phyloP scores from a whole-genome alignment of 2,329 filamentous ascomycete species.

The Dactylellina drechsleri region DNA sequence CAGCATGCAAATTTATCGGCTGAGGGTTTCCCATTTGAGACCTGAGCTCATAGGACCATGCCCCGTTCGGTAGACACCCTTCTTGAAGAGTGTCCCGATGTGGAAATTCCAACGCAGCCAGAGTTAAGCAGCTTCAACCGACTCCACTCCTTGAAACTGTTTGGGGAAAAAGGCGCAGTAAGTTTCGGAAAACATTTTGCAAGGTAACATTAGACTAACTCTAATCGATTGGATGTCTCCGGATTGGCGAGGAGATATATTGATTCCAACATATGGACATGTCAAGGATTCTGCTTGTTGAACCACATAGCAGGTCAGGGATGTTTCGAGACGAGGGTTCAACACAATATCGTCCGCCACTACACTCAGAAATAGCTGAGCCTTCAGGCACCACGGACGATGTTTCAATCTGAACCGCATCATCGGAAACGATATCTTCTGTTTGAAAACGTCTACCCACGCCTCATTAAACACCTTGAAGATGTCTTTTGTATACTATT shows the following conservation, averaged over 20 bases:
- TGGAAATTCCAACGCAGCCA: constrained; percentile 37
- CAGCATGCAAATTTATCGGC: constrained; percentile 17
- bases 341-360: constrained; percentile 20
- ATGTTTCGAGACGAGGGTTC: constrained; percentile 39
- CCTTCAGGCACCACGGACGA: constrained; percentile 26
- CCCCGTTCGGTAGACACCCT: constrained; percentile 3
- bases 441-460: not conserved
- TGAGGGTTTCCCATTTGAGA: constrained; percentile 9
- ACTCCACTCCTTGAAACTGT: constrained; percentile 38
- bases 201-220: constrained; percentile 49
- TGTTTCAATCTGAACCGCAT: not conserved
- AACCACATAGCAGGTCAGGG: constrained; percentile 11
- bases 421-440: constrained; percentile 15
- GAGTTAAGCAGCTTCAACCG: constrained; percentile 19
- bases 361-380: constrained; percentile 39
- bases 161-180: constrained; percentile 22
- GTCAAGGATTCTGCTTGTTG: constrained; percentile 13
- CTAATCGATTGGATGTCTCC: constrained; percentile 28
- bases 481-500: not conserved
- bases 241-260: constrained; percentile 20
- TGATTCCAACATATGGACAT: constrained; percentile 31
- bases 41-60: constrained; percentile 18
- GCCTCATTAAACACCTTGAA: not conserved
- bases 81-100: constrained; percentile 6
- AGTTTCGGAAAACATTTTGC: not conserved